phyloP scores from a whole-genome alignment of 208 protist genomes.

The Strigomonas culicis region DNA sequence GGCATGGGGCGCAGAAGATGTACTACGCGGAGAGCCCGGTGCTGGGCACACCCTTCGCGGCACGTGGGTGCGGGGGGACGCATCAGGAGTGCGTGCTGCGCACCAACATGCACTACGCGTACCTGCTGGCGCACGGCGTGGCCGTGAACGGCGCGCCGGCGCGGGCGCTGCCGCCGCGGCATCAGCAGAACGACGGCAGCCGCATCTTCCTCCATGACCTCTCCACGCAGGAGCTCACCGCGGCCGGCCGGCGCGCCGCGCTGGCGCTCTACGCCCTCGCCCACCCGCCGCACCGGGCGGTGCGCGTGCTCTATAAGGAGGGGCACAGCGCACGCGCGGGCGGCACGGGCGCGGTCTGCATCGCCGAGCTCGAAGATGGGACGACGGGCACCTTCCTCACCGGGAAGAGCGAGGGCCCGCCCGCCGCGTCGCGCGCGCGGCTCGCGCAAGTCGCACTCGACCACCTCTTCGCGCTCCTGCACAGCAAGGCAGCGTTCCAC shows the following conservation, averaged over 20 bases:
- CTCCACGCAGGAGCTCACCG: neutral
- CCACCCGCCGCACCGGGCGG: conserved; percentile 4
- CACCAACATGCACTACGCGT: conserved; percentile 74
- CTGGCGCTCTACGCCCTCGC: conserved; percentile 13
- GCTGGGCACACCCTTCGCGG: conserved; percentile 60
- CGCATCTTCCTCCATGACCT: neutral
- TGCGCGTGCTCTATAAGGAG: conserved; percentile 17
- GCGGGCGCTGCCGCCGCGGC: neutral
- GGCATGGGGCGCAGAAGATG: conserved; percentile 19
- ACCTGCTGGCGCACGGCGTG: conserved; percentile 36
- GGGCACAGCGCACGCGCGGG: conserved; percentile 20
- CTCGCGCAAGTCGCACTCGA: neutral
- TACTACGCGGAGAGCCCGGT: conserved; percentile 52
- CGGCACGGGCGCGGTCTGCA: conserved; percentile 24
- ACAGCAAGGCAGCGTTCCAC: conserved; percentile 7
- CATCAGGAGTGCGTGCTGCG: conserved; percentile 39
- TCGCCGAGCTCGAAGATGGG: conserved; percentile 24
- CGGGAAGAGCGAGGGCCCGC: neutral
- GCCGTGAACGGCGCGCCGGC: conserved; percentile 16
- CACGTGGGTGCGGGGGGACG: conserved; percentile 39
- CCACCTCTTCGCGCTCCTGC: conserved; percentile 9
- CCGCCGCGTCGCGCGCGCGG: neutral
- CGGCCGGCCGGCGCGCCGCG: neutral
- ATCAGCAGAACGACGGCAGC: neutral
- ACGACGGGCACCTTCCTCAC: conserved; percentile 6